Percentiles rank a stretch among this genome's conserved stretches.
phyloP scores from a whole-genome alignment of 2,329 filamentous ascomycete genomes.

The Aspergillus caelatus region DNA sequence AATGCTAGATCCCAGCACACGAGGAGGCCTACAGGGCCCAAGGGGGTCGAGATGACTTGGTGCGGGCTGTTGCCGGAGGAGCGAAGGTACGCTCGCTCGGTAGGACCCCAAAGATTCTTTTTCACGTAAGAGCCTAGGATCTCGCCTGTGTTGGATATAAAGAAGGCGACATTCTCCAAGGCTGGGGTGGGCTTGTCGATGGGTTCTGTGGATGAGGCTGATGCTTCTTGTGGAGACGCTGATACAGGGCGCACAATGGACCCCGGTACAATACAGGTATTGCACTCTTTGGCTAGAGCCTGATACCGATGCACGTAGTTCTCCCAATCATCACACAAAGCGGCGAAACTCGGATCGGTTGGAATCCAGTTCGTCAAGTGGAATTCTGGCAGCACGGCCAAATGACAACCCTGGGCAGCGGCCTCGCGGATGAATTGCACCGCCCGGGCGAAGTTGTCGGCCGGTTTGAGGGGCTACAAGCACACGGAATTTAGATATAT shows the following conservation, averaged over 20 bases:
- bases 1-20: conserved; percentile 63
- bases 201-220: conserved; percentile 30
- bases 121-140: conserved; percentile 58
- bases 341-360: conserved; percentile 49
- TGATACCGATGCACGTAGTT: conserved; percentile 56
- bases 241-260: conserved; percentile 50
- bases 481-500: not conserved
- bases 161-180: conserved; percentile 57
- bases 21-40: conserved; percentile 57
- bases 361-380: conserved; percentile 58
- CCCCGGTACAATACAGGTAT: conserved; percentile 44
- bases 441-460: conserved; percentile 29
- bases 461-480: not conserved
- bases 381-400: conserved; percentile 63
- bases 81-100: conserved; percentile 1
- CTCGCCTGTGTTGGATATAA: conserved; percentile 55
- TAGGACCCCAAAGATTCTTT: conserved; percentile 28
- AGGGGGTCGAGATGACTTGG: conserved; percentile 43
- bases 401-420: conserved; percentile 47
- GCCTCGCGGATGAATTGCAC: conserved; percentile 48
- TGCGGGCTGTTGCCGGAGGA: conserved; percentile 2
- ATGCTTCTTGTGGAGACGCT: too few species aligned
- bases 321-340: conserved; percentile 51
- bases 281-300: conserved; percentile 54
- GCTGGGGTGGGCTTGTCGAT: conserved; percentile 27